These are phyloP conservation scores for Colletotrichum paranaense DNA, from an alignment of 2,329 filamentous ascomycete genomes.

Conservation along the genomic window DNA sequence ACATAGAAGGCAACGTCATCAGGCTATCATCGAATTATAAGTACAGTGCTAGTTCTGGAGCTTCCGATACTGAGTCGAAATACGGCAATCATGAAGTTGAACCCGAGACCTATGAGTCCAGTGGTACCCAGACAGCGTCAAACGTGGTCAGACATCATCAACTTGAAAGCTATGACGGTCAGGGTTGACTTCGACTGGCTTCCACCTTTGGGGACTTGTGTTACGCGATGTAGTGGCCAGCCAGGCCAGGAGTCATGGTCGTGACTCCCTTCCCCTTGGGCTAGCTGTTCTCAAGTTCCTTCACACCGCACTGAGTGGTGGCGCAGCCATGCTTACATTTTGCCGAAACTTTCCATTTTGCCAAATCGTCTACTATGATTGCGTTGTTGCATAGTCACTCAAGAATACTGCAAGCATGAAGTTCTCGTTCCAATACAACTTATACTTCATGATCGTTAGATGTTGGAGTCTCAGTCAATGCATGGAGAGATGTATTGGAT, in stretches of 20 bases:
- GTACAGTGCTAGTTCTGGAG: background rate
- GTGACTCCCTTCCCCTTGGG: conserved; percentile 31
- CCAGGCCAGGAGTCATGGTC: conserved; percentile 50
- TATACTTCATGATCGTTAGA: too few species aligned
- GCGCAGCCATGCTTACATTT: too few species aligned
- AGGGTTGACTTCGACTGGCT: conserved; percentile 42
- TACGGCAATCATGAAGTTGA: conserved; percentile 44
- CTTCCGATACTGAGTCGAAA: background rate
- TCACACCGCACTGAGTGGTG: too few species aligned
- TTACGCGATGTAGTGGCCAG: conserved; percentile 55
- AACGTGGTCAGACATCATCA: conserved; percentile 44
- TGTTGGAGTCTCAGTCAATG: too few species aligned
- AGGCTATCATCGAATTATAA: background rate
- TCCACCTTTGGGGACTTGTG: conserved; percentile 45
- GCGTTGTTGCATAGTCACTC: too few species aligned
- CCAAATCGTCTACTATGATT: too few species aligned
- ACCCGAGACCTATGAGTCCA: conserved; percentile 55
- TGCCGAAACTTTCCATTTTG: too few species aligned
- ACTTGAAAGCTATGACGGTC: conserved; percentile 46
- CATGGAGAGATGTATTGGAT: too few species aligned
- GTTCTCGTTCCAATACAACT: too few species aligned
- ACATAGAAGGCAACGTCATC: too few species aligned
- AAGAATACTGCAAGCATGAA: too few species aligned
- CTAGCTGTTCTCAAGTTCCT: too few species aligned
- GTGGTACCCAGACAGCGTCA: conserved; percentile 30